phyloP scores from a whole-genome alignment of 1,284 basidiomycete species.

The Irpex rosettiformis region DNA sequence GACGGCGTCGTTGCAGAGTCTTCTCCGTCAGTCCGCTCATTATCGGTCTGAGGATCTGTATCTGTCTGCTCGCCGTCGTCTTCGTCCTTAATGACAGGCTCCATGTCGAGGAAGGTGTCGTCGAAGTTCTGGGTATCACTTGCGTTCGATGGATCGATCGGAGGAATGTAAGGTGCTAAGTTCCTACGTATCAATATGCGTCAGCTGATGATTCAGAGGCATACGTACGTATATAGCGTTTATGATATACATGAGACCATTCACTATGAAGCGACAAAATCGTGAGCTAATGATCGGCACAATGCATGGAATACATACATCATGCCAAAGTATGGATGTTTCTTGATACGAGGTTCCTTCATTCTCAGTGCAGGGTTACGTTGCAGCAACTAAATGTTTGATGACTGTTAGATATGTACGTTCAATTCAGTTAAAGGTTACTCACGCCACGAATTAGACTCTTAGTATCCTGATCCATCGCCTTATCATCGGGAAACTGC shows the following conservation, averaged over 20 bases:
- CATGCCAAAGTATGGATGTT: constrained; percentile 94
- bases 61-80: constrained; percentile 45
- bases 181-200: constrained; percentile 2
- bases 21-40: constrained; percentile 70
- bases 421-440: constrained; percentile 6
- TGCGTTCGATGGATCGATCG: constrained; percentile 89
- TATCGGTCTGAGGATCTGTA: constrained; percentile 50
- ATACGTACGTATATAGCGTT: constrained; percentile 82
- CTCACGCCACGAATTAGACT: constrained; percentile 88
- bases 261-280: constrained; percentile 56
- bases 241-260: constrained; percentile 92
- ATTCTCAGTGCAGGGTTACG: constrained; percentile 88
- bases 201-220: neutral
- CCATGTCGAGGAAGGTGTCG: constrained; percentile 94
- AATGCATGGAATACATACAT: constrained; percentile 47
- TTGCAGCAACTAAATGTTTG: constrained; percentile 70
- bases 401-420: constrained; percentile 8
- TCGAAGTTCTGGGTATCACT: constrained; percentile 98
- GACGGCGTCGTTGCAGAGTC: constrained; percentile 67
- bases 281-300: constrained; percentile 5
- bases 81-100: constrained; percentile 78
- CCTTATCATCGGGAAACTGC: constrained; percentile 84
- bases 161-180: constrained; percentile 93
- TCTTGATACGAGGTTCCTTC: constrained; percentile 90
- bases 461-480: constrained; percentile 93